phyloP scores from a whole-genome alignment of 805 yeast genomes.

The Saccharomycopsis oosterbeekiorum region DNA sequence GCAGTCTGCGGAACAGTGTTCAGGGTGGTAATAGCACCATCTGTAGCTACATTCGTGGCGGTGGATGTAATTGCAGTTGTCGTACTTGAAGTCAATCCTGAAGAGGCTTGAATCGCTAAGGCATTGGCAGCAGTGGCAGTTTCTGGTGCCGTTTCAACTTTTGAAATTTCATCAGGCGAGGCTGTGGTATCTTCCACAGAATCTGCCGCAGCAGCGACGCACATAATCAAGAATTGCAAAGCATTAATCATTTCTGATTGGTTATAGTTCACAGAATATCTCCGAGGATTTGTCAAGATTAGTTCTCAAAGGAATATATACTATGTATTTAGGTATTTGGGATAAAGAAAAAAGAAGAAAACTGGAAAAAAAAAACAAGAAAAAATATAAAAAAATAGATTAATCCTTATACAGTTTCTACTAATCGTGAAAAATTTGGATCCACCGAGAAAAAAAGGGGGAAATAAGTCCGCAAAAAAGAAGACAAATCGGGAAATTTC shows the following conservation, averaged over 20 bases:
- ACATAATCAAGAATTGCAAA: neutral
- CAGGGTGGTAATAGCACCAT: neutral
- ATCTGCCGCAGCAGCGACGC: neutral
- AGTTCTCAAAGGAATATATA: neutral
- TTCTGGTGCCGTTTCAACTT: conserved; percentile 6
- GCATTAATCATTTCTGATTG: neutral
- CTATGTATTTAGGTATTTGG: too few species aligned
- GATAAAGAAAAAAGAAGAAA: too few species aligned
- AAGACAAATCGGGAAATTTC: neutral
- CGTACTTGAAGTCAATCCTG: neutral
- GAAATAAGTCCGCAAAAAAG: neutral
- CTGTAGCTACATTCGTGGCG: conserved; percentile 5
- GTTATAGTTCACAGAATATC: neutral
- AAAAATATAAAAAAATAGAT: neutral
- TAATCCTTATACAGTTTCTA: neutral
- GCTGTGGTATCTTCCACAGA: neutral
- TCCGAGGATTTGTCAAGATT: neutral
- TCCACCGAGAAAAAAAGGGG: neutral
- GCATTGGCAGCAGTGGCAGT: conserved; percentile 13
- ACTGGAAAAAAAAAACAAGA: too few species aligned
- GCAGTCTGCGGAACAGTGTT: neutral
- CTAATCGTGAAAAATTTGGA: neutral
- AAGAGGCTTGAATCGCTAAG: neutral
- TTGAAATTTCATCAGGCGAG: neutral
- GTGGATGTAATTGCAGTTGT: neutral